Base-by-base conservation (phyloP, 192 early-diverging fungal species). In the Linnemannia elongata region DNA sequence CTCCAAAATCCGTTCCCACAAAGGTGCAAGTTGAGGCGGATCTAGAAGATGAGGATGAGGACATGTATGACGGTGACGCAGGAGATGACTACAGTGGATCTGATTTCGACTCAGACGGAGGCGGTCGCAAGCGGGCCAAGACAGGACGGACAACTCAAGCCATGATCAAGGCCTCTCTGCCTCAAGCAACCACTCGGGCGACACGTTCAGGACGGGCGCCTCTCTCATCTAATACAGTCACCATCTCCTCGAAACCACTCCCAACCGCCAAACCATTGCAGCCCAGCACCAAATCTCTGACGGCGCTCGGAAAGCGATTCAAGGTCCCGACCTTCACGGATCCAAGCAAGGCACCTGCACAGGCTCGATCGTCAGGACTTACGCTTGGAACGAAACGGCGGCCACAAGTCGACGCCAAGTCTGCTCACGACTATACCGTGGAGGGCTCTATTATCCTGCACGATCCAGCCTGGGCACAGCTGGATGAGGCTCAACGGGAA, bases 401-500 rank as follows among this genome's bases (percentile, higher is more conserved):
- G 69, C 63, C 66, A 27, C 52, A 68, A 3, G 74, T 92, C 35
- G 76, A 85, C 54, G 92, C 80, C 39, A 93, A 94, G 13, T 93
- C 96, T 8, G 90, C 96, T 30, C 94, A 98, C 77, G 97, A 97
- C 70, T 97, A 96, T 18, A 95, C 94, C 17, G 93, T 93, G 10
- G 94, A 95, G 68, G 94, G 93, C 35, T 96, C 98, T 1, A 92
- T 99, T 45, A 92, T 99, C 12, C 82, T 99, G 13, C 97, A 96
- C 89, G 91, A 94, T 69, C 97, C 97, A 35, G 89, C 87, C 1
- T 85, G 90, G 76, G 87, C 82, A 18, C 79, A 87, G 54, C 79
- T 92, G 24, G 91, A 93, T 1, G 92, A 92, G 39, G 84, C 89
- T 1, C 92, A 93, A 55, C 79, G 90, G 33, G 76, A 90, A 13